Evolutionary conservation across 768 basidiomycete genomes (phyloP), one percentile per base, ranked within the genome.

Genomic region (Epithele typhae): DNA sequence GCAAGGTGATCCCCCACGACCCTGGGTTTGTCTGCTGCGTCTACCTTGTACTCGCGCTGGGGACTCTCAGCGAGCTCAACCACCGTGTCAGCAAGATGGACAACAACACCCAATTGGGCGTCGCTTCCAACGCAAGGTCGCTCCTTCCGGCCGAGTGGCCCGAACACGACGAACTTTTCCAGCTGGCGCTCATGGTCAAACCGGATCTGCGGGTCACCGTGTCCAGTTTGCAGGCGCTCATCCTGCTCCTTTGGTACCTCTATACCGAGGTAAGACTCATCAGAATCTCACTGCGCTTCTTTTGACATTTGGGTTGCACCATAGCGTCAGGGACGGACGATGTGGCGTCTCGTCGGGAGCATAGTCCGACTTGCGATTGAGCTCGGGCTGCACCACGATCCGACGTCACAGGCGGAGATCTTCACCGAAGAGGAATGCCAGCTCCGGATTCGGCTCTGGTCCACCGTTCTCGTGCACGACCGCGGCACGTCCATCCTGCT

Each of bases 291-390:
- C 8, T 9, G 19, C 6, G 22, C 38, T 12, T 40, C 38, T 24
- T 10, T 25, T 11, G 9, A 50, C 15, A 21, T 15, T 25, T 25
- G 19, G 11, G 7, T 35, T 46, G 39, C n/a, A 53, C 25, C 40
- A 18, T 57, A 92, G 89, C 81, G 89, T 54, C 88, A 90, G 76
- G 89, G 89, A n/a, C 80, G 88, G 53, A 85, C 87, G 1, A 70
- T 92, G 3, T 92, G 90, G 90, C 85, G 90, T 43, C 78, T 92
- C 14, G 88, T 89, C 43, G 90, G 90, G 23, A 87, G 83, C 50
- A 76, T 92, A 32, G 87, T 92, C 22, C 82, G 89, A 4, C 73
- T 92, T 10, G 77, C 86, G 14, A 81, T 91, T 53, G 90, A 92
- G 64, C 74, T 92, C 3, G 90, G 90, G 21, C 71, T 92, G 37